phyloP scores from a whole-genome alignment of 208 protist genomes.

The Acanthamoeba sp. region DNA sequence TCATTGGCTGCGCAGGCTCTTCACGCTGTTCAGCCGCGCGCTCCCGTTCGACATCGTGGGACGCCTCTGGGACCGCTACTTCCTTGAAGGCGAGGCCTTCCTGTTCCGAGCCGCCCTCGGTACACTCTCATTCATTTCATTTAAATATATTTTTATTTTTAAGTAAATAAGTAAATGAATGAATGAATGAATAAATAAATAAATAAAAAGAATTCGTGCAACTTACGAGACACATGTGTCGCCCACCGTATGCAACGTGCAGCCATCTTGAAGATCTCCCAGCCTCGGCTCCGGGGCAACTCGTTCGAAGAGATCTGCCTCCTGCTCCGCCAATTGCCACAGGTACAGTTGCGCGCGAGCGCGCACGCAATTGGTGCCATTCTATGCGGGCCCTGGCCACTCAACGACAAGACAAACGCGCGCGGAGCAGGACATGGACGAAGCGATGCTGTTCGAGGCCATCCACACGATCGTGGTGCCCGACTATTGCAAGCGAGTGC shows the following conservation, averaged over 20 bases:
- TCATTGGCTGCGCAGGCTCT: neutral
- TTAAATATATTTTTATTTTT: too few relatives aligned
- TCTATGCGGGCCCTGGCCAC: too few relatives aligned
- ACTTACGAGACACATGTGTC: too few relatives aligned
- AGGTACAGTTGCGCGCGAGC: neutral
- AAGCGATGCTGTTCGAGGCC: conserved; percentile 27
- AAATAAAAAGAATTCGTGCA: too few relatives aligned
- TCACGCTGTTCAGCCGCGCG: conserved; percentile 8
- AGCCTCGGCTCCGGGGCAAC: neutral
- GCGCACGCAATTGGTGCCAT: too few relatives aligned
- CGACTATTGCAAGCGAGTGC: neutral
- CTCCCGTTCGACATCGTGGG: conserved; percentile 3
- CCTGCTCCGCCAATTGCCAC: neutral
- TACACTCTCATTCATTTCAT: neutral
- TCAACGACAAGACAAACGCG: too few relatives aligned
- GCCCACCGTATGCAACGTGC: too few relatives aligned
- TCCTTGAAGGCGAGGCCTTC: conserved; percentile 15
- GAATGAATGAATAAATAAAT: too few relatives aligned
- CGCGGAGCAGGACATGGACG: conserved; percentile 13
- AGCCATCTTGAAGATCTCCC: conserved; percentile 13
- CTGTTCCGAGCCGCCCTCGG: neutral
- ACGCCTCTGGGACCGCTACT: conserved; percentile 1
- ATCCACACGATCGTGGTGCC: conserved; percentile 6
- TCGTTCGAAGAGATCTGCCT: conserved; percentile 31
- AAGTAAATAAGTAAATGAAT: too few relatives aligned